Evolutionary conservation across 306 rosid genomes (phyloP), one percentile per base, ranked within the genome.

Genomic region (Trifolium fragiferum): DNA sequence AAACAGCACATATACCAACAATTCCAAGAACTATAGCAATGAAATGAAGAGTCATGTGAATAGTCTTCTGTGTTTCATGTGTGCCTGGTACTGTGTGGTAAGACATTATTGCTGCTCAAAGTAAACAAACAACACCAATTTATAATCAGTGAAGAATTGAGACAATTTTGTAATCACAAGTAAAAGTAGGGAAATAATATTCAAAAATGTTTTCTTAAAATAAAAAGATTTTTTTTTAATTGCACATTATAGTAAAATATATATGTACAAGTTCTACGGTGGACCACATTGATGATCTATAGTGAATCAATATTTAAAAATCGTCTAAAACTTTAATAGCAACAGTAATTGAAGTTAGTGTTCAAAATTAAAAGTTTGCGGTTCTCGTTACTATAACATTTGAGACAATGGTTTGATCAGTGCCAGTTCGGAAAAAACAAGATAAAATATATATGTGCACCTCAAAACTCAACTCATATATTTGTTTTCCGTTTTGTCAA

Each of bases 81-180:
- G 21, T 0, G 1, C 68, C 73, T 16, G 66, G 68, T 37, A 89
- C 84, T 10, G 90, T 84, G 65, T 80, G 86, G 86, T 78, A 90
- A 40, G 92, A 78, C 88, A 94, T 86, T 68, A 94, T 94, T 43
- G 91, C 97, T 94, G 90, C 79, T 66, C 88, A 71, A 57, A 23
- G 1, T 65, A 15, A 30, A 30, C 2, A 27, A 40, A 70, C 27
- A 75, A 25, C 72, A 23, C 18, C 16, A 68, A 59, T 40, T 12
- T 12, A 59, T 12, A 59, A 27, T 44, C 5, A 57, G 46, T 54
- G 1, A 66, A 15, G 3, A 35, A 30, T 49, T 50, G 23, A 51
- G 23, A 51, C 25, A 6, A 47, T 47, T 47, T 47, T 16, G 11
- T 7, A 51, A 51, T 51, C 1, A 50, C 11, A 2, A 8, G 23